Evolutionary conservation across 345 rosid species (phyloP).

Genomic region (Rhodamnia rubescens): DNA sequence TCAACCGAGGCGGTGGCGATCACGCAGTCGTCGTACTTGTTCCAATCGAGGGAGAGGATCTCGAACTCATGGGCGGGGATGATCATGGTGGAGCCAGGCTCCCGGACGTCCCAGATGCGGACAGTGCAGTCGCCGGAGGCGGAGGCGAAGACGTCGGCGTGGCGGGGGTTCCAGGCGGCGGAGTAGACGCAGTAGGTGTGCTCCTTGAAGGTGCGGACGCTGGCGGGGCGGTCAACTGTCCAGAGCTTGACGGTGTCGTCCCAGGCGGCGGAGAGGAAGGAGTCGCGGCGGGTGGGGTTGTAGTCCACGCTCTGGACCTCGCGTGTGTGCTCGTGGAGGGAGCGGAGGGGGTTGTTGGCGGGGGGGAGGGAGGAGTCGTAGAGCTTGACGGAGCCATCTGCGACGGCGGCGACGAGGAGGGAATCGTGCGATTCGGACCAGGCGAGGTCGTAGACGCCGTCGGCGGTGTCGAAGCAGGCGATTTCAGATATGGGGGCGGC

Average conservation of each 20-base stretch:
- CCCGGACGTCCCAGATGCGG: constrained; percentile 85
- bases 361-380: constrained; percentile 77
- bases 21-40: constrained; percentile 79
- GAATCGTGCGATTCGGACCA: constrained; percentile 98
- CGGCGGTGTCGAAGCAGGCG: constrained; percentile 67
- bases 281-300: constrained; percentile 90
- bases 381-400: constrained; percentile 84
- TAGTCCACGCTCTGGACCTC: constrained; percentile 78
- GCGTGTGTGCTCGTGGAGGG: constrained; percentile 84
- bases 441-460: constrained; percentile 73
- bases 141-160: constrained; percentile 82
- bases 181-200: constrained; percentile 86
- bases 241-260: constrained; percentile 87
- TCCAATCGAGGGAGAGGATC: constrained; percentile 80
- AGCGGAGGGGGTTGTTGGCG: constrained; percentile 58
- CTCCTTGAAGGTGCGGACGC: constrained; percentile 78
- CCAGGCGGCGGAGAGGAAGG: constrained; percentile 84
- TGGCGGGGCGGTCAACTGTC: constrained; percentile 80
- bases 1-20: constrained; percentile 79
- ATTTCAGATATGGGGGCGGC: constrained; percentile 38
- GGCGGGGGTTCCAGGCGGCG: constrained; percentile 79
- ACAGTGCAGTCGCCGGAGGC: constrained; percentile 86
- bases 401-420: constrained; percentile 62
- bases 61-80: constrained; percentile 84
- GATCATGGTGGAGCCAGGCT: constrained; percentile 84